Conservation (phyloP, 192 early-diverging fungal genomes). For the Coemansia sp. region DNA sequence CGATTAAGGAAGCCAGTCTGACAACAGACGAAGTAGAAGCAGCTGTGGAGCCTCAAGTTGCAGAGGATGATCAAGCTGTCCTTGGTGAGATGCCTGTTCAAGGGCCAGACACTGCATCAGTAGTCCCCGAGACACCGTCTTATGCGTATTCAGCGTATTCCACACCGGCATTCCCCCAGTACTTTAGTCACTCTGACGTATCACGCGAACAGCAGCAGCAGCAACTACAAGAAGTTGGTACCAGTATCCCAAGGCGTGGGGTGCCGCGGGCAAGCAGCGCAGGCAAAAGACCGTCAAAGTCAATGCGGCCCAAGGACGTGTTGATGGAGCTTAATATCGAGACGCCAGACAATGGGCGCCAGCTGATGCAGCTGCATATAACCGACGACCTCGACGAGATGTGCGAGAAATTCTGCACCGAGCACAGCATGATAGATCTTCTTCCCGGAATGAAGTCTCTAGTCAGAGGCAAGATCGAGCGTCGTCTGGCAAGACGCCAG, state of each 20-base stretch:
- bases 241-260: constrained; percentile 21
- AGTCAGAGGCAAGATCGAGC: constrained; percentile 50
- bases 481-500: constrained; percentile 41
- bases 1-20: background rate
- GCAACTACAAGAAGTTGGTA: constrained; percentile 24
- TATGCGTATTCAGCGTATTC: constrained; percentile 33
- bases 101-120: constrained; percentile 1
- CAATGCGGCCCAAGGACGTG: constrained; percentile 35
- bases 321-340: constrained; percentile 55
- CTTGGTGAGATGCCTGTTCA: background rate
- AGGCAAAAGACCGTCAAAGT: constrained; percentile 2
- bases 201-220: constrained; percentile 17
- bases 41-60: background rate
- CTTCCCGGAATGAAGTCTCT: constrained; percentile 47
- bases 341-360: constrained; percentile 37
- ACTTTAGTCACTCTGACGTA: constrained; percentile 33
- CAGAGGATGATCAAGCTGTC: background rate
- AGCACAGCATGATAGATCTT: constrained; percentile 41
- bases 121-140: background rate
- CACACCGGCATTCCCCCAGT: constrained; percentile 48
- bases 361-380: constrained; percentile 40
- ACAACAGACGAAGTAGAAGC: background rate
- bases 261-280: constrained; percentile 31
- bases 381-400: constrained; percentile 34
- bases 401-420: constrained; percentile 40